phyloP scores from a whole-genome alignment of 2,329 filamentous ascomycete species.

The Scorias spongiosa region DNA sequence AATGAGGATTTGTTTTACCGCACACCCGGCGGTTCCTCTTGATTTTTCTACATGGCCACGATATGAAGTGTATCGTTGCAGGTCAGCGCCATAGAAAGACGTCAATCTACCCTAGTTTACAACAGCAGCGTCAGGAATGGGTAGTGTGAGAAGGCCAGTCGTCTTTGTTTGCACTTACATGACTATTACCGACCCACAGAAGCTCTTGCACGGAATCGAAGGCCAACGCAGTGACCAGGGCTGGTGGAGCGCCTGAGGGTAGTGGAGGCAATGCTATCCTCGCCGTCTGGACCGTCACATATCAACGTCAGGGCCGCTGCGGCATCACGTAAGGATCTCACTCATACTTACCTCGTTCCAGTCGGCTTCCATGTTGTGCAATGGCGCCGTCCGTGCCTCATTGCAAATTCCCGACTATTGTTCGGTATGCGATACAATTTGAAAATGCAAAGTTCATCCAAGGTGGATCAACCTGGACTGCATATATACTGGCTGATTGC shows the following conservation, averaged over 20 bases:
- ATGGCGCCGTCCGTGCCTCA: not conserved
- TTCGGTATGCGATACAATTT: no score
- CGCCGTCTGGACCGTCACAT: constrained; percentile 44
- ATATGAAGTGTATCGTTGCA: constrained; percentile 83
- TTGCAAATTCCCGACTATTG: not conserved
- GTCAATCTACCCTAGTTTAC: constrained; percentile 59
- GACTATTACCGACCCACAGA: constrained; percentile 84
- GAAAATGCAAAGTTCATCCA: no score
- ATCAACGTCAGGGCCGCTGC: constrained; percentile 1
- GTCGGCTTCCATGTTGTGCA: constrained; percentile 32
- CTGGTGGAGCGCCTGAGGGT: constrained; percentile 52
- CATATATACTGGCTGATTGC: no score
- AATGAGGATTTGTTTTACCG: constrained; percentile 78
- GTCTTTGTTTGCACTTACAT: constrained; percentile 39
- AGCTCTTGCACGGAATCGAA: constrained; percentile 86
- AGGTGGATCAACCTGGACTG: no score
- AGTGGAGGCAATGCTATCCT: constrained; percentile 69
- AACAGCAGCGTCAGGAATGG: constrained; percentile 1
- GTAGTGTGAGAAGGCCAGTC: not conserved
- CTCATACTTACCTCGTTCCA: constrained; percentile 31
- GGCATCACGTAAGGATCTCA: constrained; percentile 2
- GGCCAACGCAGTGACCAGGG: constrained; percentile 61
- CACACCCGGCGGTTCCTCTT: constrained; percentile 36
- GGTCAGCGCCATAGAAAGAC: constrained; percentile 73
- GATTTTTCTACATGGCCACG: constrained; percentile 49